phyloP scores from a whole-genome alignment of 306 rosid genomes.

The Trichosanthes cucumerina region DNA sequence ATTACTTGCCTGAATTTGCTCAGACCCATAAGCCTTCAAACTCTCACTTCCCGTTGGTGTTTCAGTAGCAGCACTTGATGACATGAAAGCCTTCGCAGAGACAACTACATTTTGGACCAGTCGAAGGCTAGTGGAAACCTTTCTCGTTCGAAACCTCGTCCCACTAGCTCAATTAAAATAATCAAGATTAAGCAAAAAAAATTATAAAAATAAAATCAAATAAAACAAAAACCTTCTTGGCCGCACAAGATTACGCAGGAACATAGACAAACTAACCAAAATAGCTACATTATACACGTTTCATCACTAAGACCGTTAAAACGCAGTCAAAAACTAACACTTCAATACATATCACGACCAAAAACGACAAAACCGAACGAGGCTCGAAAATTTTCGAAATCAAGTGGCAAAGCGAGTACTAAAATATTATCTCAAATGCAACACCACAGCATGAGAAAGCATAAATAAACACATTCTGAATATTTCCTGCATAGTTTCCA shows the following conservation, averaged over 20 bases:
- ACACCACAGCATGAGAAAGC: not conserved
- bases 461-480: not conserved
- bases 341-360: not conserved
- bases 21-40: slow-evolving; percentile 76
- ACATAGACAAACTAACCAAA: not conserved
- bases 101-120: slow-evolving; percentile 31
- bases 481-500: not conserved
- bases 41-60: slow-evolving; percentile 30
- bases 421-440: not conserved
- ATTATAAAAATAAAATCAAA: not conserved
- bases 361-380: not conserved
- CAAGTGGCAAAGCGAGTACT: not conserved
- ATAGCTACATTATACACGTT: not conserved
- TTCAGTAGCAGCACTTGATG: slow-evolving; percentile 52
- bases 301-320: not conserved
- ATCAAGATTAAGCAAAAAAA: not conserved
- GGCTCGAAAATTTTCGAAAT: not conserved
- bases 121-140: slow-evolving; percentile 16
- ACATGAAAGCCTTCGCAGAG: slow-evolving; percentile 61
- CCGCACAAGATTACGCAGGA: not conserved
- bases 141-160: slow-evolving; percentile 33
- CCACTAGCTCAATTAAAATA: slow-evolving; percentile 22
- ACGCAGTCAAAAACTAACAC: not conserved
- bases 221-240: not conserved
- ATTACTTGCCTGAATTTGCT: slow-evolving; percentile 75